Base-by-base conservation (phyloP, 176 grass and related monocot genomes). In the Echinochloa phyllopogon region DNA sequence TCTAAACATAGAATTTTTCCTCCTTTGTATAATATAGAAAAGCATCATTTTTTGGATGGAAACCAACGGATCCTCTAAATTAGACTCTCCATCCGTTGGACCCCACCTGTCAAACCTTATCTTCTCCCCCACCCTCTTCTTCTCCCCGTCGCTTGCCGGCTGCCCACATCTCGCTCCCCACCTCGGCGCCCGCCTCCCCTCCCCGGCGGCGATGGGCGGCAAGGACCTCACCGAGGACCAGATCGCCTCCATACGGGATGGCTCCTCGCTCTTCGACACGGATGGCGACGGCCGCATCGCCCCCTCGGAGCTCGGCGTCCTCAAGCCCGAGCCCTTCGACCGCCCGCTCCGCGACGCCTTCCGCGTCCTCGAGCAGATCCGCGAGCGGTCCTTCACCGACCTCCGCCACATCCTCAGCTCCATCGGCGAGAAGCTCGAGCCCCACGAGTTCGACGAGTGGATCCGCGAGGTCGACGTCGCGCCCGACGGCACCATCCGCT, bases 361-460 rank as follows among this genome's bases (percentile, higher is more conserved):
- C 89, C 90, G 90, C 82, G 97, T 99, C 84, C 92, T 99, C 72
- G 97, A 99, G 94, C 96, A 99, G 92, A 89, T 96, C 89, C 7
- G 94, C 94, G 1, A 87, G 79, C 77, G 89, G 71, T 89, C 97
- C 75, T 91, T 96, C 53, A 90, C 94, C 81, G 94, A 99, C 69
- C 93, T 99, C 48, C 90, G 93, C 88, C 96, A 99, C 85, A 91
- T 99, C 79, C 93, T 99, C 83, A 92, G 90, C 77, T 92, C 85
- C 87, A 95, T 99, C 56, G 96, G 96, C 50, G 96, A 99, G 93
- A 99, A 99, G 85, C 89, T 98, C 79, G 93, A 95, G 73, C 90
- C 90, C 3, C 76, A 82, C n/a, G 96, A 99, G 86, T 99, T 99
- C 87, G 96, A 99, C 74, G 96, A 99, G 89, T 99, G 96, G 96